Conservation (phyloP, 805 yeast genomes). For the Candida silvicultrix region DNA sequence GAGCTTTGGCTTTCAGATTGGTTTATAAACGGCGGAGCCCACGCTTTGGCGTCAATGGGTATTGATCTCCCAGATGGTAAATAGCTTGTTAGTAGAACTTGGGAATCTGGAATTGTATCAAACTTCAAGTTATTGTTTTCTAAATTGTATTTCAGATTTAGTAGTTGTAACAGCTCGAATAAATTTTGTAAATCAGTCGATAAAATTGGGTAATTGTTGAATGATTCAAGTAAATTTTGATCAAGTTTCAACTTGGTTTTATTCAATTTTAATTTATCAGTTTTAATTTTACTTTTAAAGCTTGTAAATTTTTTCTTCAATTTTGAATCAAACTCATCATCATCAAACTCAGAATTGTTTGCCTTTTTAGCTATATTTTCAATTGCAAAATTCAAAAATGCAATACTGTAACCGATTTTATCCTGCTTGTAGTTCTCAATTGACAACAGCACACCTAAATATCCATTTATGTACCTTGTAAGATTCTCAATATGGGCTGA, state of each 20-base stretch:
- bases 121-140: conserved; percentile 30
- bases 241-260: conserved; percentile 2
- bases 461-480: conserved; percentile 32
- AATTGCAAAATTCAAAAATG: conserved; percentile 31
- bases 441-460: conserved; percentile 38
- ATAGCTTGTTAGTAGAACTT: conserved; percentile 7
- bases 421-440: conserved; percentile 39
- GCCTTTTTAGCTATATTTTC: conserved; percentile 26
- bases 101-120: conserved; percentile 12
- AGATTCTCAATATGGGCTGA: conserved; percentile 11
- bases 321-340: conserved; percentile 1
- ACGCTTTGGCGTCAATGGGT: conserved; percentile 12
- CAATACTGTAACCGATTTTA: conserved; percentile 40
- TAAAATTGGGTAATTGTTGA: neutral
- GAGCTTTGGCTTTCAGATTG: neutral
- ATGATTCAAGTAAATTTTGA: conserved; percentile 2
- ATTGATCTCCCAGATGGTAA: conserved; percentile 20
- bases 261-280: neutral
- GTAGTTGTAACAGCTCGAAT: conserved; percentile 34
- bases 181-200: conserved; percentile 31
- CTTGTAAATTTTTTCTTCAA: conserved; percentile 10
- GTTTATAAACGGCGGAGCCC: conserved; percentile 13
- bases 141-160: conserved; percentile 35
- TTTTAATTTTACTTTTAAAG: conserved; percentile 10
- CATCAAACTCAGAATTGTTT: conserved; percentile 1